These are phyloP conservation scores for Hemileccinum rubropunctum DNA, from an alignment of 768 basidiomycete genomes.

Conservation along the genomic window DNA sequence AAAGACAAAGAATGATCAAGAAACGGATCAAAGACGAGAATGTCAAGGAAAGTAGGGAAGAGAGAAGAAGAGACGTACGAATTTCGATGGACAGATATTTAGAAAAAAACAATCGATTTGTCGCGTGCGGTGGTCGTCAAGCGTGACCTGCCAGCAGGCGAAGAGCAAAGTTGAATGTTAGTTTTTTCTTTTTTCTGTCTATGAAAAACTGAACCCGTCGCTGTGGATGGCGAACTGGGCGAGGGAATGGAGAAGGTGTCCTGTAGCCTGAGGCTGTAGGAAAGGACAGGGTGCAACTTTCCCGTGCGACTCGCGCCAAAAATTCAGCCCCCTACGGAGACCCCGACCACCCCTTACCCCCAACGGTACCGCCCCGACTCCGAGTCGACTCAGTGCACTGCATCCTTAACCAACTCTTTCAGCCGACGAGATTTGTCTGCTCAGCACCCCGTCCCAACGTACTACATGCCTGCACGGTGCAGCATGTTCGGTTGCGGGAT, in stretches of 20 bases:
- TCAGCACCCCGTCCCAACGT: too few species aligned
- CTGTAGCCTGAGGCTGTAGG: constrained; percentile 39
- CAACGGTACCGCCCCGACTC: constrained; percentile 13
- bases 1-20: constrained; percentile 10
- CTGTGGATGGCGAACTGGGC: constrained; percentile 36
- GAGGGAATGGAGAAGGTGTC: constrained; percentile 22
- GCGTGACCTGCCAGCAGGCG: constrained; percentile 92
- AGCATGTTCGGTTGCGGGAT: constrained; percentile 5
- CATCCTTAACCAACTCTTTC: too few species aligned
- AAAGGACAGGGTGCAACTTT: constrained; percentile 35
- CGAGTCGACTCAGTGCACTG: background rate
- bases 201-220: constrained; percentile 37
- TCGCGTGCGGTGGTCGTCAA: constrained; percentile 79
- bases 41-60: background rate
- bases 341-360: constrained; percentile 25
- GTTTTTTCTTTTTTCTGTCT: constrained; percentile 36
- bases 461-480: background rate
- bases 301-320: constrained; percentile 34
- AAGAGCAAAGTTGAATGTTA: constrained; percentile 55
- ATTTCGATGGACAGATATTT: constrained; percentile 44
- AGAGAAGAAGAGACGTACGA: constrained; percentile 36
- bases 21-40: background rate
- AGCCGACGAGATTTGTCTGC: too few species aligned
- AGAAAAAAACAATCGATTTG: constrained; percentile 49
- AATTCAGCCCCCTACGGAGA: constrained; percentile 26